Conservation (phyloP, 2,329 filamentous ascomycete genomes). For the Fusarium duplospermum region DNA sequence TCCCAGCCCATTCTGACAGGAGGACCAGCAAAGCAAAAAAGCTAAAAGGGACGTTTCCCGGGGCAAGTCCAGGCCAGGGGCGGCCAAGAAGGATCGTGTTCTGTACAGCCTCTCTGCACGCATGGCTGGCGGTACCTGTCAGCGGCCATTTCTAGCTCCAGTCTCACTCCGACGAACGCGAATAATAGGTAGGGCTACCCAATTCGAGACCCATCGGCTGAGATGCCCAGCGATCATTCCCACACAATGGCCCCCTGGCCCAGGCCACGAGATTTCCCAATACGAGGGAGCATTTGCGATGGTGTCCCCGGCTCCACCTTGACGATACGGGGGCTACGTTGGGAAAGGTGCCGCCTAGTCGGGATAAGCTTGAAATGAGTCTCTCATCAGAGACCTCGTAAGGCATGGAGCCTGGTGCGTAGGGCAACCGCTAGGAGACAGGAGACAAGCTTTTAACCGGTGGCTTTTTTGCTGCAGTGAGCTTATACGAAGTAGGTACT, state of each 20-base stretch:
- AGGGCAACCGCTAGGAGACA: background rate
- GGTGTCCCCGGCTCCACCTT: slow-evolving; percentile 20
- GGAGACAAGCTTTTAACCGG: background rate
- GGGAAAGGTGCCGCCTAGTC: slow-evolving; percentile 15
- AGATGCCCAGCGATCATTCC: slow-evolving; percentile 11
- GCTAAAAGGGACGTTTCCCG: slow-evolving; percentile 9
- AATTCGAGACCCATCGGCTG: background rate
- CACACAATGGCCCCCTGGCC: background rate
- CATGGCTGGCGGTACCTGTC: background rate
- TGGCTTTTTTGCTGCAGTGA: background rate
- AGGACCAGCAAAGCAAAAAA: slow-evolving; percentile 6
- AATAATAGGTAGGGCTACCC: background rate
- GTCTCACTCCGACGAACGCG: background rate
- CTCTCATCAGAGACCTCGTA: slow-evolving; percentile 9
- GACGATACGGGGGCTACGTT: slow-evolving; percentile 22
- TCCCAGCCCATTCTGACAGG: slow-evolving; percentile 10
- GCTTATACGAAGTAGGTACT: background rate
- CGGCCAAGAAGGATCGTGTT: background rate
- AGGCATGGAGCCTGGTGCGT: background rate
- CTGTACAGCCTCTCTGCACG: background rate
- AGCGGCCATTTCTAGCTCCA: slow-evolving; percentile 7
- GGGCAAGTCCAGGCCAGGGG: background rate
- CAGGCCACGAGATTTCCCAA: slow-evolving; percentile 29
- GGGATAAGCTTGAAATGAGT: slow-evolving; percentile 25
- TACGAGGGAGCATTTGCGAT: slow-evolving; percentile 33